Evolutionary conservation across 2,329 filamentous ascomycete species (phyloP).

Genomic region (Malbranchea zuffiana): DNA sequence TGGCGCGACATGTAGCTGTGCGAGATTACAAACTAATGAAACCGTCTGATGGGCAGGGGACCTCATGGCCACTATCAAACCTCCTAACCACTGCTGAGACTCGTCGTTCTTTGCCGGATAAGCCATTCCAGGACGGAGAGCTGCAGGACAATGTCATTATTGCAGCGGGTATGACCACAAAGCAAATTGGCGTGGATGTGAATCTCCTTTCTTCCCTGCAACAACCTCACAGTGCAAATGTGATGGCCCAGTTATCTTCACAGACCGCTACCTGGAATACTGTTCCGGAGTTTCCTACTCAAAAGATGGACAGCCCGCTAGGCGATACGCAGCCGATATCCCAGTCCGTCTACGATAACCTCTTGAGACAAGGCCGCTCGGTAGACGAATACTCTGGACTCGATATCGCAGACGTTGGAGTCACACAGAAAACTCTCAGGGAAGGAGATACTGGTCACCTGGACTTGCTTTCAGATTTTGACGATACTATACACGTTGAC

Average conservation of each 20-base stretch:
- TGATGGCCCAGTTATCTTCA: conserved; percentile 3
- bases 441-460: conserved; percentile 37
- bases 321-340: conserved; percentile 37
- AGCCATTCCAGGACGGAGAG: background rate
- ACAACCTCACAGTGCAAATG: background rate
- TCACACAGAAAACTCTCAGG: conserved; percentile 29
- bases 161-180: conserved; percentile 6
- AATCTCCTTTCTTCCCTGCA: conserved; percentile 4
- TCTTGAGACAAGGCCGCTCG: conserved; percentile 28
- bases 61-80: background rate
- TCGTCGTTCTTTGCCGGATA: background rate
- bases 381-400: conserved; percentile 11
- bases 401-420: conserved; percentile 20
- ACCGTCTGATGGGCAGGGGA: conserved; percentile 4
- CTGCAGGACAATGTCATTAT: conserved; percentile 5
- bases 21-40: conserved; percentile 1
- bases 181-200: background rate
- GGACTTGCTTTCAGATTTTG: conserved; percentile 32
- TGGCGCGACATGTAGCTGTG: background rate
- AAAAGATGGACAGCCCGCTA: conserved; percentile 28
- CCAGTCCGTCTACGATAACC: conserved; percentile 34
- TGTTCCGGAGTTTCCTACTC: conserved; percentile 16
- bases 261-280: conserved; percentile 16
- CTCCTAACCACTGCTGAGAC: background rate
- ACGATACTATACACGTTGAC: conserved; percentile 13